A percentile compares a stretch with the other conserved stretches of the same genome.
phyloP scores from a whole-genome alignment of 352 stramenopile species.

The Phytopythium aichiense region DNA sequence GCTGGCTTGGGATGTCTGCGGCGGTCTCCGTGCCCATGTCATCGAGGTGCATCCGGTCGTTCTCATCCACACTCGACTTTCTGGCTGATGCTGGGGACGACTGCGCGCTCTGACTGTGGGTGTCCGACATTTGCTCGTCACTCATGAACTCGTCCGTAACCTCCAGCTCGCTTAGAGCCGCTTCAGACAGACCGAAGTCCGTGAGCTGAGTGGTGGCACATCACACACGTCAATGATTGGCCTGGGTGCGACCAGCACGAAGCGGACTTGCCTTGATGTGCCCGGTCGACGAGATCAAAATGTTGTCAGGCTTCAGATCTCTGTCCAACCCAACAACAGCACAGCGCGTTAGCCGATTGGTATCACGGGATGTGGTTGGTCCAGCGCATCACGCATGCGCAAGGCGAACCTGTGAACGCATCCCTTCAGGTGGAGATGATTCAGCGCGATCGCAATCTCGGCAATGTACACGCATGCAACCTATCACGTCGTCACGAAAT shows the following conservation, averaged over 20 bases:
- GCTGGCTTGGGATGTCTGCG: not conserved
- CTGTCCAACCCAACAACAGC: slow-evolving; percentile 20
- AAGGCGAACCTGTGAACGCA: slow-evolving; percentile 69
- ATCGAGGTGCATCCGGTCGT: not conserved
- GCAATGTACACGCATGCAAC: slow-evolving; percentile 86
- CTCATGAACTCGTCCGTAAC: not conserved
- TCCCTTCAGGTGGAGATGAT: slow-evolving; percentile 82
- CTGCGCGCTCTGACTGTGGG: not conserved
- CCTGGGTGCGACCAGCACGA: not conserved
- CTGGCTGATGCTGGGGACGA: not conserved
- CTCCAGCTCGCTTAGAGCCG: slow-evolving; percentile 50
- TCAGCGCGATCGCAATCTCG: slow-evolving; percentile 81
- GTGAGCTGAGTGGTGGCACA: slow-evolving; percentile 47
- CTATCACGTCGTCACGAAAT: slow-evolving; percentile 20
- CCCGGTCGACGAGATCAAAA: slow-evolving; percentile 82
- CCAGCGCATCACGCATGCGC: not conserved
- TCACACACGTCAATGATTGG: not conserved
- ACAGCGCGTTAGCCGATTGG: not conserved
- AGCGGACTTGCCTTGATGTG: slow-evolving; percentile 71
- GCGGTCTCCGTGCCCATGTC: not conserved
- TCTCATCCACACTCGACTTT: not conserved
- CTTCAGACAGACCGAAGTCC: slow-evolving; percentile 84
- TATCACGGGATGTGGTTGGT: not conserved
- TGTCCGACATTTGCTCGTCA: not conserved
- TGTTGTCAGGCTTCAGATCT: slow-evolving; percentile 90